These are phyloP conservation scores for Cardamine chenopodiifolia DNA, from an alignment of 345 rosid genomes.

Conservation along the genomic window DNA sequence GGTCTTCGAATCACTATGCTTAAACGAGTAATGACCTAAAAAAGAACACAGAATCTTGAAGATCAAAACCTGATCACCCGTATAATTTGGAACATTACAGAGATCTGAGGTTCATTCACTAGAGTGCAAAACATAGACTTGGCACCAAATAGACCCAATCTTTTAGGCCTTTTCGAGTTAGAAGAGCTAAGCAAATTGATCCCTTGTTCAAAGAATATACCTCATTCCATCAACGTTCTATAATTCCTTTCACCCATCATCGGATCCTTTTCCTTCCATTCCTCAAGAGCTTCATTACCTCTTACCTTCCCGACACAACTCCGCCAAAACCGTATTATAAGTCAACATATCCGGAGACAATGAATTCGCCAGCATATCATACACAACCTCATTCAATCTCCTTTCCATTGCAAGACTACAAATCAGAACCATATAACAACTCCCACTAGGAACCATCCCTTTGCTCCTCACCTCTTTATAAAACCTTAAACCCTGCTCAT, in stretches of 20 bases:
- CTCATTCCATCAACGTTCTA: conserved; percentile 55
- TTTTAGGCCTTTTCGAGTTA: not conserved
- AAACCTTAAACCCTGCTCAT: conserved; percentile 68
- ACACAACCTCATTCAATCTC: conserved; percentile 53
- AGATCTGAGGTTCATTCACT: not conserved
- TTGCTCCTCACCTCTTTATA: conserved; percentile 79
- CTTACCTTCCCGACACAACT: conserved; percentile 72
- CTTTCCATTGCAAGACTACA: conserved; percentile 74
- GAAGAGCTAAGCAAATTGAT: not conserved
- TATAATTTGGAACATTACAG: not conserved
- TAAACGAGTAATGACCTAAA: conserved; percentile 4
- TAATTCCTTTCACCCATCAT: conserved; percentile 74
- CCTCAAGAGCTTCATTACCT: conserved; percentile 64
- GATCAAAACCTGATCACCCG: not conserved
- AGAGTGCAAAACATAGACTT: too few species aligned
- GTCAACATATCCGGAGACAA: conserved; percentile 76
- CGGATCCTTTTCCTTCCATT: conserved; percentile 66
- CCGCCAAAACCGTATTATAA: conserved; percentile 76
- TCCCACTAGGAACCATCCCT: conserved; percentile 60
- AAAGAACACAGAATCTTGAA: not conserved
- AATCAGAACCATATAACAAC: conserved; percentile 72
- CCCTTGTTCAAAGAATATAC: conserved; percentile 51
- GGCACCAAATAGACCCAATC: not conserved
- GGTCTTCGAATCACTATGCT: conserved; percentile 1
- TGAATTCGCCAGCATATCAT: conserved; percentile 68